Percentiles rank a stretch among this genome's conserved stretches.
phyloP scores from a whole-genome alignment of 257 asterid genomes.

The Solanum chilense region DNA sequence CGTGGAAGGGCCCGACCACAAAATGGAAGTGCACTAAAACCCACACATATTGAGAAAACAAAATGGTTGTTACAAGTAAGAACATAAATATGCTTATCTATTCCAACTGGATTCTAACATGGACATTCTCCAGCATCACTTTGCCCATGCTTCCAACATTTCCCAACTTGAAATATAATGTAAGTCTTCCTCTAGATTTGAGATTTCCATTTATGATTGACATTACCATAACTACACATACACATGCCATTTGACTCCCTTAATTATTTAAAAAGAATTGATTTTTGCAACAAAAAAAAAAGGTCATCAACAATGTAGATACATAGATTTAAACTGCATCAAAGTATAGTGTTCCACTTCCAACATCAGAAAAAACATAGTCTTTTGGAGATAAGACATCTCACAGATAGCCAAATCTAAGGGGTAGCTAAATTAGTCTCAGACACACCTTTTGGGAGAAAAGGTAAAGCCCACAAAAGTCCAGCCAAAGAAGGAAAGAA shows the following conservation, averaged over 20 bases:
- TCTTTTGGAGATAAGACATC: not conserved
- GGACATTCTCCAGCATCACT: not conserved
- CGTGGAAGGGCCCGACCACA: not conserved
- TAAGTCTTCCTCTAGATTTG: not conserved
- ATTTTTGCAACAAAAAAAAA: not conserved
- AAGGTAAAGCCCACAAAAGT: not conserved
- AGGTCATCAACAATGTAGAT: not conserved
- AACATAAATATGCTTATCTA: not conserved
- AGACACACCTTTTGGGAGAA: not conserved
- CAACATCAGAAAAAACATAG: not conserved
- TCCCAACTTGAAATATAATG: not conserved
- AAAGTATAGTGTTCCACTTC: not conserved
- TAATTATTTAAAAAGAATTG: not conserved
- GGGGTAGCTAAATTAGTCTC: not conserved
- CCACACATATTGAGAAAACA: not conserved
- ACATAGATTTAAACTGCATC: not conserved
- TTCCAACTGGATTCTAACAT: not conserved
- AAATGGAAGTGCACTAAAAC: not conserved
- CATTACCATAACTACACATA: not conserved
- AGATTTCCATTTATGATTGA: not conserved
- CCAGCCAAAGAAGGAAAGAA: not conserved
- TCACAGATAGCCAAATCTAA: not conserved
- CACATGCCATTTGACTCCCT: not conserved
- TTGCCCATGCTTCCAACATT: not conserved
- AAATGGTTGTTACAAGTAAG: not conserved